Evolutionary conservation across 192 early-diverging fungal genomes (phyloP).

Genomic region (Linnemannia hyalina): DNA sequence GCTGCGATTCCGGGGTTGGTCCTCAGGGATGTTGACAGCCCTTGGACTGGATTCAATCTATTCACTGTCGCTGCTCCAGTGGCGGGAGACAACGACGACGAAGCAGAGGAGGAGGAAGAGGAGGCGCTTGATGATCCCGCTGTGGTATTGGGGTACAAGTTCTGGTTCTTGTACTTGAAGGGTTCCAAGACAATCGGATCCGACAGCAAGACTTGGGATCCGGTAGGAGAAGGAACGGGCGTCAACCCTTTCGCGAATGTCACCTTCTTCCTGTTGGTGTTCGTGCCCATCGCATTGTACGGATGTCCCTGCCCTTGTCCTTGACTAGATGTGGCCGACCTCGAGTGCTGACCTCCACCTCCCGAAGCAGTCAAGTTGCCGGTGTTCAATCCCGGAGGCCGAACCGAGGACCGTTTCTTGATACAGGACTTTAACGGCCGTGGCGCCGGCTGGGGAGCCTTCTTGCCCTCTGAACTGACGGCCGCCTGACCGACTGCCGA

Average conservation of each 20-base stretch:
- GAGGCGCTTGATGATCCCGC: background rate
- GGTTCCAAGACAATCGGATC: background rate
- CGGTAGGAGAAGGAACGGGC: constrained; percentile 32
- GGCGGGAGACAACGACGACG: background rate
- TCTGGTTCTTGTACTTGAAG: background rate
- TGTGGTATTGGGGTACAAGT: background rate
- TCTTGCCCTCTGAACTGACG: background rate
- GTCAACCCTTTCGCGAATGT: constrained; percentile 45
- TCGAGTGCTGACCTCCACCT: background rate
- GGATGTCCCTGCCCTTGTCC: background rate
- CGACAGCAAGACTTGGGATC: constrained; percentile 16
- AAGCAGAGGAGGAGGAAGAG: background rate
- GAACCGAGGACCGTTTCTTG: background rate
- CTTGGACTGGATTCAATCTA: background rate
- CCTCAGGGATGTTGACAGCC: background rate
- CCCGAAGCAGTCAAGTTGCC: background rate
- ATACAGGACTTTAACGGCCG: constrained; percentile 40
- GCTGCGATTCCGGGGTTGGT: background rate
- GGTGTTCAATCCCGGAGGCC: background rate
- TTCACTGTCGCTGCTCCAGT: background rate
- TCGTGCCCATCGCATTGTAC: background rate
- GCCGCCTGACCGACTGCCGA: constrained; percentile 32
- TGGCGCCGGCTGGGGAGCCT: background rate
- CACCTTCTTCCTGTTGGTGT: constrained; percentile 19
- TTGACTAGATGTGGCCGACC: background rate